Evolutionary conservation across 1,284 basidiomycete genomes (phyloP), one percentile per base, ranked within the genome.

Genomic region (Pseudozyma tsukubaensis): DNA sequence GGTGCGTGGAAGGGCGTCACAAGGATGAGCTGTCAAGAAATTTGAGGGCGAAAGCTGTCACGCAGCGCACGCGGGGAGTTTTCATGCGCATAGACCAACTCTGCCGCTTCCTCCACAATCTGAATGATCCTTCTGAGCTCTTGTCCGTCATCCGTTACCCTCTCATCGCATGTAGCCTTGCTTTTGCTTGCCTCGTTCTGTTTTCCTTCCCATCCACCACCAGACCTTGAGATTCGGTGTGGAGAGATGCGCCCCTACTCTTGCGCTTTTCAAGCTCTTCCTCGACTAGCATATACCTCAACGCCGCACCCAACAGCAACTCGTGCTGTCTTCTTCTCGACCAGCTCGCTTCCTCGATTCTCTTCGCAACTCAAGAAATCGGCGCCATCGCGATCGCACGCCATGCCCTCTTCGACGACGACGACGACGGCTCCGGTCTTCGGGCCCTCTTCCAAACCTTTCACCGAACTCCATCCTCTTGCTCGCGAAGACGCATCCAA

Each of bases 381-480:
- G 16, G 19, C 16, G 9, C 42, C 42, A 43, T n/a, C 19, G 42
- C 42, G 6, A 18, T 18, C 42, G 12, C 42, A 14, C 42, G 24
- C 44, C 44, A 24, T 45, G 16, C 24, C 19, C 44, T 13, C 10
- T 18, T 6, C 21, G 18, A 14, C 42, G 10, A 45, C 50, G 1
- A 18, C 49, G n/a, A 51, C 9, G 16, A 62, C 55, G 59, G 44
- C 52, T 6, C 16, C 52, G 8, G 32, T 16, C 4, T 39, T 39
- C 54, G 1, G 36, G 13, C n/a, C 29, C 19, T 14, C 54, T 4
- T 12, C 40, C 18, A 35, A 51, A 2, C 32, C 51, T 6, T 56
- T 72, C 29, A n/a, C 47, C 16, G 63, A 60, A 29, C 56, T 72
- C 3, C 2, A 10, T 1, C 36, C 44, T 3, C 36, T 32, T 35